These are phyloP conservation scores for Elymus sibiricus DNA, from an alignment of 176 grass and related monocot genomes.

Conservation along the genomic window DNA sequence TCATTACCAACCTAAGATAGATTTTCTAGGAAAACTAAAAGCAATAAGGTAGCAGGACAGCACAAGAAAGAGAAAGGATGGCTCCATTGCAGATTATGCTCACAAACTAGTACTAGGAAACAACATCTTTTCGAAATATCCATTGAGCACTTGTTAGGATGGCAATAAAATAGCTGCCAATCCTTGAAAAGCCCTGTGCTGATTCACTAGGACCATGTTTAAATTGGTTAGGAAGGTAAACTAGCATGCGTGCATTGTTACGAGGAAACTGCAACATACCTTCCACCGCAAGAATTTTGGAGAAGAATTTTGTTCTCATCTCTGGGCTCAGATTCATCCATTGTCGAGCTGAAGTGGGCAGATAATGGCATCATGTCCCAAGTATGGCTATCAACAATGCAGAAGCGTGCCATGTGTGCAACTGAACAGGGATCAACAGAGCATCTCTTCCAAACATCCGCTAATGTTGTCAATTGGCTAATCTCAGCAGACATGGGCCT, in stretches of 20 bases:
- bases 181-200: neutral
- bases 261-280: constrained; percentile 41
- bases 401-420: constrained; percentile 60
- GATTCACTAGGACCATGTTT: constrained; percentile 9
- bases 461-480: constrained; percentile 8
- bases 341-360: constrained; percentile 46
- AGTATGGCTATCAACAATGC: constrained; percentile 90
- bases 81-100: constrained; percentile 20
- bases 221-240: neutral
- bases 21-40: neutral
- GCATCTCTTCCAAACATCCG: constrained; percentile 62
- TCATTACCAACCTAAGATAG: constrained; percentile 13
- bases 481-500: constrained; percentile 40
- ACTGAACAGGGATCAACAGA: constrained; percentile 66
- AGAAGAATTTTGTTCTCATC: constrained; percentile 61
- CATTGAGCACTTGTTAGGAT: neutral
- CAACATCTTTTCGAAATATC: too few relatives aligned
- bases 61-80: neutral
- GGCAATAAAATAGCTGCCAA: neutral
- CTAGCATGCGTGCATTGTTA: neutral
- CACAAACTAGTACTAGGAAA: neutral
- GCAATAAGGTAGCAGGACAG: neutral
- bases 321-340: constrained; percentile 37
- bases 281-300: constrained; percentile 70
- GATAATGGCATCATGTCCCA: constrained; percentile 93